Evolutionary conservation across 257 asterid genomes (phyloP), one percentile per base, ranked within the genome.

Genomic region (Primulina eburnea): DNA sequence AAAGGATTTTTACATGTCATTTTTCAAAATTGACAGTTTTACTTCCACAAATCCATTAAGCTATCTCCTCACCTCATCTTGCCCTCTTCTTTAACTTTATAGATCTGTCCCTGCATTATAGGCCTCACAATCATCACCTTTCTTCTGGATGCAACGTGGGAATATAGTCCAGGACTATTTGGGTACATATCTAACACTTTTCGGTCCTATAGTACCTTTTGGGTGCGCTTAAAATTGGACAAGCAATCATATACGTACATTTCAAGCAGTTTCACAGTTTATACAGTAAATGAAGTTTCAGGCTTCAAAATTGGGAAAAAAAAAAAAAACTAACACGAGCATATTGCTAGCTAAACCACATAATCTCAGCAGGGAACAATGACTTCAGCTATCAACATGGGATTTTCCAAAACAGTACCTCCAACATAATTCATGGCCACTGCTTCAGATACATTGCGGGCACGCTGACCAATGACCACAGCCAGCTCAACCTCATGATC

Each of bases 401-500:
- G 8, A 50, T 50, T 14, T 43, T 16, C 56, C 18, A 50, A 50
- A 50, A 50, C 20, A 3, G 62, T 67, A 92, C 97, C 97, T 87
- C 96, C 96, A 28, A 92, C 82, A 71, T 84, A 87, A 67, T 90
- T 85, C 97, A 90, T 88, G 24, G 98, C 98, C 28, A 77, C 37
- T 7, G 92, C 83, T 77, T 90, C 96, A 0, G 98, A 82, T 75
- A 92, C 95, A 55, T 90, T 96, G 18, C 95, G 89, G 28, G 92
- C 98, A 60, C 87, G 91, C 85, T 82, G 78, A 75, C 89, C 88
- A 57, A 90, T 92, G 71, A 92, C 88, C 76, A 92, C 96, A 38
- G 98, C 98, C 79, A 92, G 82, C 88, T 92, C 98, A 79, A 90
- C 98, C 87, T 92, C 98, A 63, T 88, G 96, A 85, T 92, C 90